Evolutionary conservation across 2,329 filamentous ascomycete species (phyloP).

Genomic region (Aspergillus eucalypticola): DNA sequence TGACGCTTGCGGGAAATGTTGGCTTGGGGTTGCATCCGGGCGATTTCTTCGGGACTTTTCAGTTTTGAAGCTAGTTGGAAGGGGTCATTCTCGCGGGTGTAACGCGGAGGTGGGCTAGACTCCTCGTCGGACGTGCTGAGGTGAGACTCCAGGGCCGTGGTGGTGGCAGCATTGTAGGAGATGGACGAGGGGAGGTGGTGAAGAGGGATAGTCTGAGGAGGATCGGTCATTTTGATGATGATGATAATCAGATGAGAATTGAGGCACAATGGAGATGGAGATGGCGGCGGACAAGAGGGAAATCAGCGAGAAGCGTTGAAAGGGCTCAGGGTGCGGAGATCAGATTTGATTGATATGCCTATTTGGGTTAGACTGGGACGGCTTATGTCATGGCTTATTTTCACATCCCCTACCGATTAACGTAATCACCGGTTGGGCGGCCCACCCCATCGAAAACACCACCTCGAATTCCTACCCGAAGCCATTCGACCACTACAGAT

Average conservation of each 20-base stretch:
- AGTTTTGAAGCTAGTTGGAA: constrained; percentile 75
- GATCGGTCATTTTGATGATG: background rate
- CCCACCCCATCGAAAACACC: too few species aligned
- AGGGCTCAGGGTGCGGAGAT: background rate
- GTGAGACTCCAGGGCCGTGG: constrained; percentile 44
- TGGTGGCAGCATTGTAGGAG: constrained; percentile 38
- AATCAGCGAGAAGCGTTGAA: background rate
- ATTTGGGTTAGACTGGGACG: background rate
- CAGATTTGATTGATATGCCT: background rate
- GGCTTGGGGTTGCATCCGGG: constrained; percentile 64
- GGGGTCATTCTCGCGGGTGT: constrained; percentile 71
- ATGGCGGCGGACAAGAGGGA: background rate
- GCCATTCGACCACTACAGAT: too few species aligned
- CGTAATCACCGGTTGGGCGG: too few species aligned
- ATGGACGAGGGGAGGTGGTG: constrained; percentile 14
- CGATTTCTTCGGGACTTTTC: constrained; percentile 76
- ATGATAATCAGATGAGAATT: background rate
- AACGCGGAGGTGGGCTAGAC: constrained; percentile 52
- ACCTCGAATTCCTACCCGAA: too few species aligned
- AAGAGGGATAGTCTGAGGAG: background rate
- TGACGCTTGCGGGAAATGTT: constrained; percentile 75
- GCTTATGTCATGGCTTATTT: background rate
- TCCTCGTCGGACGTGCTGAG: constrained; percentile 45
- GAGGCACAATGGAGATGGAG: background rate
- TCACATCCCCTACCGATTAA: too few species aligned